A percentile compares a stretch with the other conserved stretches of the same genome.
Conservation (phyloP, 257 asterid genomes). For the Plantago major region DNA sequence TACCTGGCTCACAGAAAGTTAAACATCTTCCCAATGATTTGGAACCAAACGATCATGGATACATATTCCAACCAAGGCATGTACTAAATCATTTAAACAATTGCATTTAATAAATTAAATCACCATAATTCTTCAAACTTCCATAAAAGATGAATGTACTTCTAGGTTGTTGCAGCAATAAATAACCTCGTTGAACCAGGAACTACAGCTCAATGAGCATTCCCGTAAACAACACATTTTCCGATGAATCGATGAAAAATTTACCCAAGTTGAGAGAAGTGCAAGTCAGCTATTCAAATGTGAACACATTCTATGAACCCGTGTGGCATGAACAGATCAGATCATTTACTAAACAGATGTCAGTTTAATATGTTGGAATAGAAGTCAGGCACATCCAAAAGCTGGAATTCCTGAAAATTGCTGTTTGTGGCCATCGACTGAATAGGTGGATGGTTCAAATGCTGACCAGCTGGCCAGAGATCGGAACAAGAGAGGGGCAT, state of each 20-base stretch:
- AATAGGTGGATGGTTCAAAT: constrained; percentile 24
- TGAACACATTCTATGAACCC: neutral
- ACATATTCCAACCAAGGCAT: neutral
- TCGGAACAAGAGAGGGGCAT: constrained; percentile 50
- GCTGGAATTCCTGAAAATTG: constrained; percentile 46
- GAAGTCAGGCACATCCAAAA: constrained; percentile 39
- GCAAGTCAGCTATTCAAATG: neutral
- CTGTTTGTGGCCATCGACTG: constrained; percentile 28
- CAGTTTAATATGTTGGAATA: constrained; percentile 38
- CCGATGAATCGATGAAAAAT: neutral
- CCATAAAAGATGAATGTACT: no score
- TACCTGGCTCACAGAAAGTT: neutral
- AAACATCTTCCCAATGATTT: neutral
- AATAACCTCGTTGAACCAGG: no score
- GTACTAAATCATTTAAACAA: no score
- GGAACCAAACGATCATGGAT: neutral
- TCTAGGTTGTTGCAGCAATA: no score
- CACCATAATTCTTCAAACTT: no score
- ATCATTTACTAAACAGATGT: constrained; percentile 12
- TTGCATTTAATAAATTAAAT: no score
- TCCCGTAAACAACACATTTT: neutral
- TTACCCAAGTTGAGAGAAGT: neutral
- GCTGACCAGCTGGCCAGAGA: constrained; percentile 52
- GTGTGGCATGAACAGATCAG: neutral
- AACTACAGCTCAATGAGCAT: no score